Base-by-base conservation (phyloP, 352 stramenopile genomes). In the Globisporangium echinulatum region DNA sequence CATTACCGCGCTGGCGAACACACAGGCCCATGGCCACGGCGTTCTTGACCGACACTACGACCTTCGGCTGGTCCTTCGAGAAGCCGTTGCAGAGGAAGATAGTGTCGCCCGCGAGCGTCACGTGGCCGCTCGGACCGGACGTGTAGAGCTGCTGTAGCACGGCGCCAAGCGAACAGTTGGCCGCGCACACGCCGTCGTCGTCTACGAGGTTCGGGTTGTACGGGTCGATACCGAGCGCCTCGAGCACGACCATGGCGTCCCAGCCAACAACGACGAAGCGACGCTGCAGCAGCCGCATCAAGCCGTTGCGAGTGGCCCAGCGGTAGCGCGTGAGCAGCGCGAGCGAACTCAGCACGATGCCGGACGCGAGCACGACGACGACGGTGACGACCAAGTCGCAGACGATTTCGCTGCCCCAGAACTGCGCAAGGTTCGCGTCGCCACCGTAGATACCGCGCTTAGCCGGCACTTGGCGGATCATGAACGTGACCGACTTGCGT, bases 321-420 rank as follows among this genome's bases (percentile, higher is more conserved):
- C 62, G 58, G 52, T 80, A 87, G n/a, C 63, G 68, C 5, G 74
- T 83, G 42, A 55, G 39, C 15, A 82, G 47, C 50, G 82, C 56
- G 5, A 62, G 15, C 5, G 59, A 40, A 0, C 64, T 56, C 11
- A 79, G 49, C 17, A 78, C 51, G 15, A 56, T 39, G 4, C 70
- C 72, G 25, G 39, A 49, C 8, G 67, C 46, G n/a, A 69, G 63
- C 25, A 80, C 56, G 5, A 82, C 58, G 7, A 43, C 62, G 1
- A 76, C 53, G 9, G 82, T 62, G 0, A 72, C 55, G 15, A 67
- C 58, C 43, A 81, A 68, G 46, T 87, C 77, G n/a, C 74, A 71
- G 38, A 85, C 69, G 52, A 83, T 76, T 54, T 86, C 74, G 17
- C 63, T 84, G 11, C 62, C 52, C 76, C 76, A 86, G 51, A 86